Base-by-base conservation (phyloP, 2,329 filamentous ascomycete species). In the Davidsoniella neocaledoniae region DNA sequence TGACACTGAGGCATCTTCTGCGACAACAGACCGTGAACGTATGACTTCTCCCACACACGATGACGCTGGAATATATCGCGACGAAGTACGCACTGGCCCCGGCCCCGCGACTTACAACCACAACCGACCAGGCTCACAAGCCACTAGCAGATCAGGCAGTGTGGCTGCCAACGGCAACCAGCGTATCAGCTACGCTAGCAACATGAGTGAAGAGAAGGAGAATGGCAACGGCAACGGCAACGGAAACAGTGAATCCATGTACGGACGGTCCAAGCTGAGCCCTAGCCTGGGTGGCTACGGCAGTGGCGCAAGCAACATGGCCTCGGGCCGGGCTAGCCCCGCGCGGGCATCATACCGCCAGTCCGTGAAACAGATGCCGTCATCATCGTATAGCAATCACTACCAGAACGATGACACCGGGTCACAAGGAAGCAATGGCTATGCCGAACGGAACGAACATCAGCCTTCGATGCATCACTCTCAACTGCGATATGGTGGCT, bases 121-220 rank as follows among this genome's bases (percentile, higher is more conserved):
- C 29, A 37, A 38, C 16, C 51, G 51, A 8, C 51, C 51, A 3
- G 38, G 25, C 12, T 53, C 51, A n/a, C 51, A 53, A 33, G 51
- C 51, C 8, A 12, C 29, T 5, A 43, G 46, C 36, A 36, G 37
- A 26, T 47, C 55, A 4, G 29, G 29, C 8, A 33, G 29, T 33
- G 29, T 33, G 29, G 59, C 64, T 3, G 61, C 61, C 42, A 63
- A 62, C 45, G 62, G 68, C 41, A 74, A 76, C 5, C 29, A 48
- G 54, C 69, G 74, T 49, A 72, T 75, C 62, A 81, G 78, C 58
- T 77, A 79, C 56, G 68, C 73, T 5, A 83, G 82, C 56, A 73
- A 72, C 2, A 66, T 81, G 52, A 83, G 81, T 0, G 81, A 87
- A 58, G 84, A 90, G 60, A 87, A 84, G 60, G 83, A 88, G 59